Evolutionary conservation across 192 early-diverging fungal genomes (phyloP), one percentile per base, ranked within the genome.

Genomic region (Globomyces pollinis-pini): DNA sequence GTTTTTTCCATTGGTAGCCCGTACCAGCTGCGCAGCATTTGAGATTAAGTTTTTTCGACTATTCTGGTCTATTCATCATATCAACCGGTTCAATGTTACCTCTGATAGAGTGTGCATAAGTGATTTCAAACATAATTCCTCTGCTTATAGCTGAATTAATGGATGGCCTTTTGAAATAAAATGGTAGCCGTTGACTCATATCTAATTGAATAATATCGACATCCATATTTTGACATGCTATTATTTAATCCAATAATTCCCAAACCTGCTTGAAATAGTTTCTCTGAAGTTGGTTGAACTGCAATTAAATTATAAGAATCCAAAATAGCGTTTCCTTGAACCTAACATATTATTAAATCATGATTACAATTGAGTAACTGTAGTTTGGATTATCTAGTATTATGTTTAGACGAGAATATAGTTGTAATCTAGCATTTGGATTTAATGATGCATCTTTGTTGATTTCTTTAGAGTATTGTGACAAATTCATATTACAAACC

Each of bases 121-220:
- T 77, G 18, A 94, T 73, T 54, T 94, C 91, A 70, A 94, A 93
- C 42, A 72, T 77, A 1, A 94, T 71, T 1, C 89, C 91, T 24
- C 88, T 76, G 33, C 80, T 77, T 0, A 89, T 69, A 9, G 89
- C 89, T 29, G 67, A 34, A 33, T 84, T 85, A 34, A 91, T 65
- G 2, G 76, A 82, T 13, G 82, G 64, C 44, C 76, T 67, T 59
- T 84, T 83, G 38, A 93, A 43, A 66, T 75, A 79, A 63, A 87
- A 88, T 21, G 83, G 81, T 29, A 92, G 55, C 35, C 86, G 69
- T 49, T 73, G 49, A 18, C 71, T 66, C 64, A 84, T 64, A 53
- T 91, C 90, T 12, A 94, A 64, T 29, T 85, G 80, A 34, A 94
- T 90, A 34, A 94, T 85, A 62, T 94, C 91, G 18, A 89, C 64